Percentiles rank a stretch among this genome's conserved stretches.
Evolutionary conservation across 345 rosid genomes (phyloP).

Genomic region (Gossypium mustelinum): DNA sequence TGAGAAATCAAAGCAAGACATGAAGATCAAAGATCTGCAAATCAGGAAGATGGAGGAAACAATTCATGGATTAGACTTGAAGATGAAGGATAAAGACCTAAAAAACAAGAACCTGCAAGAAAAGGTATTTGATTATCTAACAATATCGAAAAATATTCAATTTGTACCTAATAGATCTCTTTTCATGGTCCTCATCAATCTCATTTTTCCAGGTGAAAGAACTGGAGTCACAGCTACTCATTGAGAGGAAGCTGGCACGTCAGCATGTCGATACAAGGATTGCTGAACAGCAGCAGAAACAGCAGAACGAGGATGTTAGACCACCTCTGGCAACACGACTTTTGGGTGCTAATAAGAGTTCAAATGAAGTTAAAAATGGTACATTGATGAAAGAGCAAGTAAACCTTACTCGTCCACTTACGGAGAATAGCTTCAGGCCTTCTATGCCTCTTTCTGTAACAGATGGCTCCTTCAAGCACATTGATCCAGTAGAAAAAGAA

Average conservation of each 20-base stretch:
- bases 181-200: not conserved
- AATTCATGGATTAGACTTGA: constrained; percentile 54
- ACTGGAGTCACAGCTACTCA: constrained; percentile 80
- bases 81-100: constrained; percentile 74
- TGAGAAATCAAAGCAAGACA: constrained; percentile 80
- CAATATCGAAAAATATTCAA: not conserved
- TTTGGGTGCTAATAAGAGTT: constrained; percentile 37
- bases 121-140: constrained; percentile 41
- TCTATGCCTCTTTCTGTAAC: constrained; percentile 30
- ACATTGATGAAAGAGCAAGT: constrained; percentile 37
- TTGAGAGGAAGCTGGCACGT: constrained; percentile 90
- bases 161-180: not conserved
- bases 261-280: constrained; percentile 90
- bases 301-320: constrained; percentile 28
- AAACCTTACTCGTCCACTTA: constrained; percentile 31
- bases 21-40: constrained; percentile 82
- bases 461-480: constrained; percentile 34
- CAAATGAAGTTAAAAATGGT: constrained; percentile 27
- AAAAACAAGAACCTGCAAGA: constrained; percentile 76
- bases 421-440: constrained; percentile 39
- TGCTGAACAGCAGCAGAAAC: constrained; percentile 62
- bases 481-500: constrained; percentile 67
- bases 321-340: constrained; percentile 49
- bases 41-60: constrained; percentile 87
- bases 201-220: constrained; percentile 62